Conservation (phyloP, 345 rosid species). For the Sisymbrium irio region DNA sequence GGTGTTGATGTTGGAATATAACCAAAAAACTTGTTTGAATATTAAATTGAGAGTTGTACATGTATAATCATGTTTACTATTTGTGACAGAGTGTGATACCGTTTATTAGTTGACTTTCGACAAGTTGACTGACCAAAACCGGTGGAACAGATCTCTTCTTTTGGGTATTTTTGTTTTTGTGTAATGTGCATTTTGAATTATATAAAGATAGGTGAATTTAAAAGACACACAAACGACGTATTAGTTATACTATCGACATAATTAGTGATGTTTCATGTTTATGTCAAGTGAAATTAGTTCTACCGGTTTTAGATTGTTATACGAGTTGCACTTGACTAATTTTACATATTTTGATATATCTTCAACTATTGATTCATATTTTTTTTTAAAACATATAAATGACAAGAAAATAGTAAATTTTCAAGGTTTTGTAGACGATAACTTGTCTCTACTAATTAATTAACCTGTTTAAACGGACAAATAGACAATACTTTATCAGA, state of each 20-base stretch:
- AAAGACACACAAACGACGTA: slow-evolving; percentile 2
- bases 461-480: no score
- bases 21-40: background rate
- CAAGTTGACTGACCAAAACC: slow-evolving; percentile 23
- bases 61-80: slow-evolving; percentile 10
- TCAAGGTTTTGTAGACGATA: background rate
- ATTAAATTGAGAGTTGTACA: slow-evolving; percentile 25
- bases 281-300: background rate
- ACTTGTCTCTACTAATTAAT: no score
- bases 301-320: background rate
- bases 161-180: background rate
- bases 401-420: no score
- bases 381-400: no score
- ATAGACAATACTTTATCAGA: background rate
- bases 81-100: slow-evolving; percentile 21
- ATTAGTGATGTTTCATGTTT: background rate
- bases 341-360: no score
- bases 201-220: background rate
- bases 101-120: slow-evolving; percentile 24
- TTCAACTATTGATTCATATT: no score
- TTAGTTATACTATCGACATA: background rate
- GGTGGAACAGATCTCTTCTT: background rate
- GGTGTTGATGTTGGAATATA: slow-evolving; percentile 6
- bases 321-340: no score
- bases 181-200: background rate